Percentiles rank a stretch among this genome's conserved stretches.
These are phyloP conservation scores for Omphalotus guepiniiformis DNA, from an alignment of 768 basidiomycete species.

Conservation along the genomic window DNA sequence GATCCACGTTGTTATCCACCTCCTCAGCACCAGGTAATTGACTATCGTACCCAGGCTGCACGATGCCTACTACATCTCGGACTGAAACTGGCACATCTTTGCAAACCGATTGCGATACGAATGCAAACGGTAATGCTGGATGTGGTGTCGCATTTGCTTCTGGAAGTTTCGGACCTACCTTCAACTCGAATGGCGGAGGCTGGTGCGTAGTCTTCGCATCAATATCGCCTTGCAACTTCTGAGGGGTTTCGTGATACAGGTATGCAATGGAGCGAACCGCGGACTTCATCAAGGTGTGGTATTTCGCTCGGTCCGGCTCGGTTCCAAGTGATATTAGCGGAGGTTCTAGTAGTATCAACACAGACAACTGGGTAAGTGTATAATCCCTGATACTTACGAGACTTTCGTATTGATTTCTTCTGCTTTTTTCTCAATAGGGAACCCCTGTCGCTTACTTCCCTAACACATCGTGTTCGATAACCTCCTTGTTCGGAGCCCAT, in stretches of 20 bases:
- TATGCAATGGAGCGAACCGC: slow-evolving; percentile 60
- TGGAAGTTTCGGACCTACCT: slow-evolving; percentile 49
- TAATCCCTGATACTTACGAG: neutral
- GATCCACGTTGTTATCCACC: slow-evolving; percentile 10
- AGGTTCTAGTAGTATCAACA: slow-evolving; percentile 41
- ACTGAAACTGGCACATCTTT: slow-evolving; percentile 19
- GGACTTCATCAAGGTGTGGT: slow-evolving; percentile 62
- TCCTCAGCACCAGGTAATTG: neutral
- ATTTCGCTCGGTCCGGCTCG: slow-evolving; percentile 56
- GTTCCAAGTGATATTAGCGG: slow-evolving; percentile 44
- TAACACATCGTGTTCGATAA: slow-evolving; percentile 51
- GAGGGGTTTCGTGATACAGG: slow-evolving; percentile 35
- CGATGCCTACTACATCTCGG: slow-evolving; percentile 35
- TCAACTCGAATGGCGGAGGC: slow-evolving; percentile 59
- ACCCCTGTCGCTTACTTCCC: slow-evolving; percentile 60
- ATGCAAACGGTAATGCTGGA: slow-evolving; percentile 45
- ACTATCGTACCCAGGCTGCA: slow-evolving; percentile 38
- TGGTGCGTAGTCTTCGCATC: slow-evolving; percentile 42
- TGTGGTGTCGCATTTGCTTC: slow-evolving; percentile 47
- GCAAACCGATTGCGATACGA: slow-evolving; percentile 52
- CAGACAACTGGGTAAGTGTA: slow-evolving; percentile 44
- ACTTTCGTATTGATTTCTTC: neutral
- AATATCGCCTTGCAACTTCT: neutral
- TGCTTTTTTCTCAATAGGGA: slow-evolving; percentile 33
- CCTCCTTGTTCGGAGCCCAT: slow-evolving; percentile 47